Conservation (phyloP, 2,329 filamentous ascomycete species). For the Penicillium occitanis region DNA sequence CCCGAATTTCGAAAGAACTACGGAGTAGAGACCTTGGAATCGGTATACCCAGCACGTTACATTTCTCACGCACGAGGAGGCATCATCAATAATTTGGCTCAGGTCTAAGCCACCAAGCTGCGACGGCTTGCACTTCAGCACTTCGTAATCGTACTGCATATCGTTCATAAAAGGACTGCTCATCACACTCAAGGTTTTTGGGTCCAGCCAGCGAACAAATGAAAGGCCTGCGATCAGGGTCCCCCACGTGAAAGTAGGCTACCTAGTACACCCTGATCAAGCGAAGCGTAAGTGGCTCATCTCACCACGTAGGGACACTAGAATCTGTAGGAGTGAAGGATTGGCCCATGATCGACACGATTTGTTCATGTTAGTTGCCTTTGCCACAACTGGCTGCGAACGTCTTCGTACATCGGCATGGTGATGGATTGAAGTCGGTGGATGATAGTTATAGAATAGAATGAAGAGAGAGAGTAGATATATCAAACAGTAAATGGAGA, state of each 20-base stretch:
- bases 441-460: neutral
- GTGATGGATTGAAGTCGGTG: neutral
- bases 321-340: neutral
- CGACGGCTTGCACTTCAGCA: neutral
- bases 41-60: neutral
- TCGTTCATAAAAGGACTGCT: neutral
- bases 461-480: neutral
- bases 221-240: neutral
- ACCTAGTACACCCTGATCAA: neutral
- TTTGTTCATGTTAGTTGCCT: neutral
- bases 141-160: neutral
- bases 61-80: neutral
- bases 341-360: neutral
- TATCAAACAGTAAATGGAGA: neutral
- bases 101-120: neutral
- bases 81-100: neutral
- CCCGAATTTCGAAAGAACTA: neutral
- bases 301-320: neutral
- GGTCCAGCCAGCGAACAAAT: neutral
- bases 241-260: neutral
- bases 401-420: neutral
- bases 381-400: conserved; percentile 1
- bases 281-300: conserved; percentile 3
- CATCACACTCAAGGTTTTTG: neutral
- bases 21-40: neutral